Evolutionary conservation across 768 basidiomycete species (phyloP).

Genomic region (Daedaleopsis nitida): DNA sequence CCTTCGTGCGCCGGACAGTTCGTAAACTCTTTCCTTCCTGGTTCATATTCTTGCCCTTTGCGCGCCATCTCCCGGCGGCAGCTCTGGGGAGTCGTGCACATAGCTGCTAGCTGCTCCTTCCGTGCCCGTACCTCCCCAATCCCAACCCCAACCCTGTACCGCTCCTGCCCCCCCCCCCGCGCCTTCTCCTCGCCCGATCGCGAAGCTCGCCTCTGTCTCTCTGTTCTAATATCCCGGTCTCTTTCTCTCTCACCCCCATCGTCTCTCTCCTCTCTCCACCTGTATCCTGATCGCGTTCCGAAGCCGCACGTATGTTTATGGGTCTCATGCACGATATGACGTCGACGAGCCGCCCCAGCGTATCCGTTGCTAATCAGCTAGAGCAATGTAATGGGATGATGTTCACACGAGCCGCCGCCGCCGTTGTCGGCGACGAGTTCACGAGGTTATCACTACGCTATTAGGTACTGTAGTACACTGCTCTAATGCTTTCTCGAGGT

Average conservation of each 20-base stretch:
- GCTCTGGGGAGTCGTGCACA: slow-evolving; percentile 11
- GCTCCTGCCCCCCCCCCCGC: neutral
- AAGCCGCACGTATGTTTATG: slow-evolving; percentile 32
- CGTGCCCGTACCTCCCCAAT: neutral
- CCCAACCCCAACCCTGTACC: neutral
- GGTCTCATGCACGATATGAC: slow-evolving; percentile 31
- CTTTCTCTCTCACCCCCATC: slow-evolving; percentile 15
- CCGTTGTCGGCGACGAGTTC: too few species aligned
- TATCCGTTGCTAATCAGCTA: slow-evolving; percentile 26
- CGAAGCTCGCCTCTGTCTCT: neutral
- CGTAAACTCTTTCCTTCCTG: slow-evolving; percentile 7
- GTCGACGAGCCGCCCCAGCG: slow-evolving; percentile 25
- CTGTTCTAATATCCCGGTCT: slow-evolving; percentile 14
- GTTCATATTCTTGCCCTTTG: slow-evolving; percentile 20
- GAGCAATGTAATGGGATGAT: slow-evolving; percentile 28
- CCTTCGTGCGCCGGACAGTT: slow-evolving; percentile 7
- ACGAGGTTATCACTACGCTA: neutral
- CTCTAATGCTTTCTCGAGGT: neutral
- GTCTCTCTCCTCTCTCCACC: neutral
- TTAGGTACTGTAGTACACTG: neutral
- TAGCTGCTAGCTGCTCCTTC: too few species aligned
- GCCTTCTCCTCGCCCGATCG: neutral
- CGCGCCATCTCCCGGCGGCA: neutral
- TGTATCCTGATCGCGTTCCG: slow-evolving; percentile 13
- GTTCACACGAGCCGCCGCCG: slow-evolving; percentile 4